Evolutionary conservation across 768 basidiomycete species (phyloP), one percentile per base, ranked within the genome.

Genomic region (Fomitopsis serialis): DNA sequence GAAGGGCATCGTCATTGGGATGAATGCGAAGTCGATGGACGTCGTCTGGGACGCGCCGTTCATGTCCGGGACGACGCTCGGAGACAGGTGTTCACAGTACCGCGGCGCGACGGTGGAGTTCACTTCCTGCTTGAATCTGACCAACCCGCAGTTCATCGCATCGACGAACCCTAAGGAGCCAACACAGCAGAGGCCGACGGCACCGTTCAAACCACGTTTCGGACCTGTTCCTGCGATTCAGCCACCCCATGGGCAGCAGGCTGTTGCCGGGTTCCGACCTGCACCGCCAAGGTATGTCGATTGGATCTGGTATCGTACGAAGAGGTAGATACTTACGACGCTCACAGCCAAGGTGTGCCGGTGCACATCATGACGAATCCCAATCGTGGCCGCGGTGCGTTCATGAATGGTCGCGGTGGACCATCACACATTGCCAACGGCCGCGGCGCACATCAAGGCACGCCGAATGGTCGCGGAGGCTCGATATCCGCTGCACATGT

Each of bases 1-100:
- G 48, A 98, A 96, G 70, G 97, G 97, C 21, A 92, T 96, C 15
- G 94, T 98, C 23, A 81, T 98, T 49, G 92, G 95, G 13, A 70
- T 99, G 62, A 91, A 86, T 61, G 71, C 85, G 2, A 89, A 87
- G 64, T 82, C 87, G 3, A 88, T 98, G 80, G 97, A 98, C 67
- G 88, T 98, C 22, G 80, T 96, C 0, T 98, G 97, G 91, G 97
- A 99, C 67, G 85, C 88, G 22, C 79, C 92, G 1, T 98, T 99
- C 71, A 91, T 99, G 82, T 85, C 92, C 21, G 97, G 97, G 7
- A 78, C 80, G 2, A 97, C 90, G 0, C 73, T 98, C 11, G 84
- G 85, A 3, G 91, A 90, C 62, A 77, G 94, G 89, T 97, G 95
- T 69, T 93, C 93, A 0, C 80, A 85, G 55, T 98, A 97, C 67